Base-by-base conservation (phyloP, 352 stramenopile species). In the Pythium scleroteichum region DNA sequence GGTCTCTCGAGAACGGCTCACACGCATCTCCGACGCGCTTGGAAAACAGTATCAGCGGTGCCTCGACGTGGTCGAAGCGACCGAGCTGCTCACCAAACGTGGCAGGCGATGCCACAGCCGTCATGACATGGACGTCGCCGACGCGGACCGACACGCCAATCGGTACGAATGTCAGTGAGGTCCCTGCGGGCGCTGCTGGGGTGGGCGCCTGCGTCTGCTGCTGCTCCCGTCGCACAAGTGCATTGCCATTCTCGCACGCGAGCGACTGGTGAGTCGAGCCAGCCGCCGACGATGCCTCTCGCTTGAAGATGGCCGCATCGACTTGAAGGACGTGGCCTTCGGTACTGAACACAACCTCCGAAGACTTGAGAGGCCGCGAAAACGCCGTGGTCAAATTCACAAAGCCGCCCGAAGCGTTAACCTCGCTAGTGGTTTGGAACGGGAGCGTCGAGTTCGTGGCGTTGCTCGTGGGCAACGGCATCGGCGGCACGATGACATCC, bases 301-400 rank as follows among this genome's bases (percentile, higher is more conserved):
- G 73, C 3, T 42, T 49, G 40, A 91, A 94, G 10, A 94, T 67
- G 26, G 73, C 64, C 23, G 74, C 64, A 26, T 88, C 64, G 3
- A 92, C 64, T 53, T 89, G 76, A 13, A 95, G 69, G 19, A 95
- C 56, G 63, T 95, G 85, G 24, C 85, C 85, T 69, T 95, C 85
- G 0, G 83, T 95, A 35, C 78, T 95, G 65, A 93, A 95, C 2
- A 95, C 68, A 9, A 92, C 71, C 29, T 95, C 75, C 0, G 79
- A 80, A 8, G 78, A 64, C 71, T 90, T 89, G 32, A 92, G 71
- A 8, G 73, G 13, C 4, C 76, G 68, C 44, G 54, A 66, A 64
- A 46, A 45, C 47, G 50, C 48, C 26, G 23, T 23, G 10, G 46
- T 10, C 10, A 10, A 35, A 10, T 35, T 35, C 5, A 35, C 29